phyloP scores from a whole-genome alignment of 495 filamentous ascomycete species.

The Tuber calosporum region DNA sequence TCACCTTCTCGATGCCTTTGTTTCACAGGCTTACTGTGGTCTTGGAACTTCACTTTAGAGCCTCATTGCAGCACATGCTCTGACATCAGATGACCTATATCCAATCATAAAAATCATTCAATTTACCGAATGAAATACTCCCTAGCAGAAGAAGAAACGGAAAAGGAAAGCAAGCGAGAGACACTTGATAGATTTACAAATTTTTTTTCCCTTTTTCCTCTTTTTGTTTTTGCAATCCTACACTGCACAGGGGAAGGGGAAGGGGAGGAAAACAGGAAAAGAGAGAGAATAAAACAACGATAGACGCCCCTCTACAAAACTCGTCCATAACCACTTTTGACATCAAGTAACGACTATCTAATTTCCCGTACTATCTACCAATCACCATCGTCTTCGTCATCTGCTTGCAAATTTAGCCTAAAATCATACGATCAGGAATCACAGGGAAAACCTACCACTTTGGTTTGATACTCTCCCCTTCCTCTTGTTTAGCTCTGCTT shows the following conservation, averaged over 20 bases:
- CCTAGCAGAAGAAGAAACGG: neutral
- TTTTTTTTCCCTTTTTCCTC: too few species aligned
- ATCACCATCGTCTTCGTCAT: slow-evolving; percentile 33
- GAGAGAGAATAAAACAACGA: neutral
- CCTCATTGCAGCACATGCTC: neutral
- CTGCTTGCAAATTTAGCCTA: slow-evolving; percentile 10
- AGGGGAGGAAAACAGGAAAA: neutral
- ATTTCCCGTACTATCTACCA: slow-evolving; percentile 21
- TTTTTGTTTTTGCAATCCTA: slow-evolving; percentile 4
- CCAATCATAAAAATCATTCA: neutral
- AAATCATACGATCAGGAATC: neutral
- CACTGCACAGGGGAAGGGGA: neutral
- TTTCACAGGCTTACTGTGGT: neutral
- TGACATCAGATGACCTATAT: neutral
- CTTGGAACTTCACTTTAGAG: neutral
- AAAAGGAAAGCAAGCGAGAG: neutral
- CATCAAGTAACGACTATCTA: neutral
- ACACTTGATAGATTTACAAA: neutral
- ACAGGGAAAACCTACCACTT: slow-evolving; percentile 22
- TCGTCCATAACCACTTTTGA: slow-evolving; percentile 1
- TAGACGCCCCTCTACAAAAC: neutral
- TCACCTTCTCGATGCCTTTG: neutral
- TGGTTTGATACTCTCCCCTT: slow-evolving; percentile 34
- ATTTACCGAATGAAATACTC: slow-evolving; percentile 6
- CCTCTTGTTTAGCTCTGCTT: slow-evolving; percentile 35